Base-by-base conservation (phyloP, 2,329 filamentous ascomycete genomes). In the Verticillium zaregamsianum region DNA sequence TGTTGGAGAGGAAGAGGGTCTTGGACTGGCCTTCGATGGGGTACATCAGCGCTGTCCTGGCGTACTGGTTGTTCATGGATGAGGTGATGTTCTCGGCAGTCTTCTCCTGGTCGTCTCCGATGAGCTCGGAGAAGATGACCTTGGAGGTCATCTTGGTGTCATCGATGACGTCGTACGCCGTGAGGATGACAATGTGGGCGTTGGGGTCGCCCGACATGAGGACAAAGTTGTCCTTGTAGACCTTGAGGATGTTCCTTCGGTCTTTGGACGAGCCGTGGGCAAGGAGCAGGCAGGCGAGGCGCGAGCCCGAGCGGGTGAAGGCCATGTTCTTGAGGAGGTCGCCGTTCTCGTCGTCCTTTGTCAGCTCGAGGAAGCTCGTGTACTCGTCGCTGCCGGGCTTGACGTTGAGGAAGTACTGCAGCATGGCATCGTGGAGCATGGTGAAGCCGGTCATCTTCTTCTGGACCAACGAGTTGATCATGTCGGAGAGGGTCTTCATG, bases 371-470 rank as follows among this genome's bases (percentile, higher is more conserved):
- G 71, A 97, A 97, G 69, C 96, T 93, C 35, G 82, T 90, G 52
- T 92, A 88, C 73, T 98, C 94, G 62, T 91, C 87, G 55, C 88
- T 91, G 3, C 90, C 93, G 5, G 86, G 80, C 66, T 90, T 89
- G 56, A 89, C 87, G 69, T 90, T 94, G 59, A 92, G 79, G 77
- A 94, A 97, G 77, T 97, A 99, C 74, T 99, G 94, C 63, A 97
- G 82, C 93, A 99, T 97, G 58, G 95, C 95, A 71, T 98, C 95
- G 76, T 99, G 96, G 23, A 99, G 86, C 85, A 99, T 96, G 2
- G 94, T 98, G 77, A 99, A 98, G 11, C 92, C 94, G 1, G 92
- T 96, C 78, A 95, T 89, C 78, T 95, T 95, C 85, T 99, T 99
- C 77, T 99, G 93, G 57, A 98, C 85, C 52, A 99, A 85, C 65